phyloP scores from a whole-genome alignment of 805 yeast genomes.

The Monosporozyma aerobia region DNA sequence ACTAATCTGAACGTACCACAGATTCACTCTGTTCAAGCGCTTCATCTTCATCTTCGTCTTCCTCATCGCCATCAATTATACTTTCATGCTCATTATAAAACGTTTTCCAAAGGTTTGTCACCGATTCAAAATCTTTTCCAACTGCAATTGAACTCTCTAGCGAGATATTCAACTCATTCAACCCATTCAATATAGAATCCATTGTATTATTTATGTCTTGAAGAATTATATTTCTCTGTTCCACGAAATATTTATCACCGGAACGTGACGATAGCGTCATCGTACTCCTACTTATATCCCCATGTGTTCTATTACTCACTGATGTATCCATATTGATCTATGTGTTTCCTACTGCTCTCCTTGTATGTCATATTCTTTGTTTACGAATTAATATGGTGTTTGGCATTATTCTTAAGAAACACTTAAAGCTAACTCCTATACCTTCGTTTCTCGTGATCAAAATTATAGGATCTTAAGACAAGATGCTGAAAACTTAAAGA shows the following conservation, averaged over 20 bases:
- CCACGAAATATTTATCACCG: constrained; percentile 21
- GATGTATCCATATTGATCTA: not conserved
- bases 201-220: constrained; percentile 34
- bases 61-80: constrained; percentile 4
- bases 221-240: constrained; percentile 22
- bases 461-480: not conserved
- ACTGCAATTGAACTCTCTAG: constrained; percentile 60
- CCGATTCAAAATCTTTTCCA: constrained; percentile 67
- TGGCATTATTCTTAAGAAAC: not conserved
- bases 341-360: not conserved
- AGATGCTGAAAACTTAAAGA: too few relatives aligned
- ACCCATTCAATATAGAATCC: constrained; percentile 55
- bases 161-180: constrained; percentile 58
- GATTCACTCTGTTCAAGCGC: not conserved
- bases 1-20: not conserved
- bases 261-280: not conserved
- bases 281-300: not conserved
- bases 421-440: not conserved
- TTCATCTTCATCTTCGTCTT: constrained; percentile 3
- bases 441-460: not conserved
- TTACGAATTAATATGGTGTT: not conserved
- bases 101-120: constrained; percentile 59
- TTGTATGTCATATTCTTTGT: not conserved
- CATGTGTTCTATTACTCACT: not conserved
- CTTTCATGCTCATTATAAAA: constrained; percentile 46